Base-by-base conservation (phyloP, 306 rosid genomes). In the Rubus parviflorus region DNA sequence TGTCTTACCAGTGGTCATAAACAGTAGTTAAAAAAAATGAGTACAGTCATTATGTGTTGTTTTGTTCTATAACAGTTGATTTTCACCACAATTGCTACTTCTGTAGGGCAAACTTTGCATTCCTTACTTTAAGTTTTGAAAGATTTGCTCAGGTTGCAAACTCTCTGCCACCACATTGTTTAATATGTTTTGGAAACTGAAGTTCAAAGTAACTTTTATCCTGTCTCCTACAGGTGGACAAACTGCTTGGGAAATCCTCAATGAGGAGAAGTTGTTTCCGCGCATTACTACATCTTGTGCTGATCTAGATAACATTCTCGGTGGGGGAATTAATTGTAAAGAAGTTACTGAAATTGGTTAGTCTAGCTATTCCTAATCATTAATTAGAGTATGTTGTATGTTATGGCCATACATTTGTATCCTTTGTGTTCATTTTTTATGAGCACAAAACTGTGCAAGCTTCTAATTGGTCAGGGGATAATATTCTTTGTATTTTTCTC, bases 301-400 rank as follows among this genome's bases (percentile, higher is more conserved):
- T 7, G 99, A 89, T 85, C 72, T 95, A 62, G 97, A 95, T 83
- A 80, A 81, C 78, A 93, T 95, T 71, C 99, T 95, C 52, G 91
- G 92, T 38, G 97, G 97, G 53, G 99, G 99, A 66, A 88, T 95
- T 70, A 90, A 56, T 51, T 89, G 92, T 85, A 83, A 87, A 85
- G 97, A 95, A 87, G 97, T 95, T 83, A 90, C 97, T 40, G 99
- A 95, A 85, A 89, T 95, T 60, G 99, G 99, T 86, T 74, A 80
- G 92, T 77, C 84, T 76, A 77, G 89, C 75, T 54, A 74, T 71
- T 77, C 15, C 65, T 61, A 19, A 23, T 61, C 73, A 73, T 23
- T 47, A 16, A 1, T 62, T 57, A 51, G 70, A 40, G 43, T 66
- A 47, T 35, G 17, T 56, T 30, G 16, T 40, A 41, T 25, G 74